A percentile compares a stretch with the other conserved stretches of the same genome.
phyloP scores from a whole-genome alignment of 2,329 filamentous ascomycete genomes.

The Trichoderma guizhouense region DNA sequence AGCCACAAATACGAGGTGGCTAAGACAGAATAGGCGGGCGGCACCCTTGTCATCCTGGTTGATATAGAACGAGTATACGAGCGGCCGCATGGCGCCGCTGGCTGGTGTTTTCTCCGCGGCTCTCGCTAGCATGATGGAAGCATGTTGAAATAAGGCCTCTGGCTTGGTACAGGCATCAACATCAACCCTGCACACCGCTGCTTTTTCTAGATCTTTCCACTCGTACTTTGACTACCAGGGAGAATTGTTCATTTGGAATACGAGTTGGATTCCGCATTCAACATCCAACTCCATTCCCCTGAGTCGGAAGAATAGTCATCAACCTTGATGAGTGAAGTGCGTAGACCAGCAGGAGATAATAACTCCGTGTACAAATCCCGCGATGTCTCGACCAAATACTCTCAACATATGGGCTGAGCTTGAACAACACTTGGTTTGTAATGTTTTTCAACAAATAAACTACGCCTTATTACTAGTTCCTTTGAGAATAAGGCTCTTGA shows the following conservation, averaged over 20 bases:
- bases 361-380: background rate
- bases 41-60: background rate
- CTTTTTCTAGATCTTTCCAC: background rate
- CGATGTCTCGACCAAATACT: background rate
- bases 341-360: background rate
- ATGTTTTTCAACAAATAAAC: background rate
- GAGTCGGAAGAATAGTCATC: background rate
- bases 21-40: background rate
- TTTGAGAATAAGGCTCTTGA: background rate
- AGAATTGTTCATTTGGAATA: background rate
- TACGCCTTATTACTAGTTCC: background rate
- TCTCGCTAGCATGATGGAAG: background rate
- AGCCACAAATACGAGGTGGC: constrained; percentile 6
- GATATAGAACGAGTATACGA: background rate
- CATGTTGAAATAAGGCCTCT: background rate
- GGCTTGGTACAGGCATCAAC: background rate
- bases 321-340: background rate
- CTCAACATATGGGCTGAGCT: background rate
- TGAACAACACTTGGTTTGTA: background rate
- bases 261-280: background rate
- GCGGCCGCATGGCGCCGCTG: background rate
- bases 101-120: background rate
- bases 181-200: background rate
- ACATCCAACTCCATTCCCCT: background rate
- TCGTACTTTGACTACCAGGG: background rate